Evolutionary conservation across 2,329 filamentous ascomycete genomes (phyloP).

Genomic region (Pseudogymnoascus sp.): DNA sequence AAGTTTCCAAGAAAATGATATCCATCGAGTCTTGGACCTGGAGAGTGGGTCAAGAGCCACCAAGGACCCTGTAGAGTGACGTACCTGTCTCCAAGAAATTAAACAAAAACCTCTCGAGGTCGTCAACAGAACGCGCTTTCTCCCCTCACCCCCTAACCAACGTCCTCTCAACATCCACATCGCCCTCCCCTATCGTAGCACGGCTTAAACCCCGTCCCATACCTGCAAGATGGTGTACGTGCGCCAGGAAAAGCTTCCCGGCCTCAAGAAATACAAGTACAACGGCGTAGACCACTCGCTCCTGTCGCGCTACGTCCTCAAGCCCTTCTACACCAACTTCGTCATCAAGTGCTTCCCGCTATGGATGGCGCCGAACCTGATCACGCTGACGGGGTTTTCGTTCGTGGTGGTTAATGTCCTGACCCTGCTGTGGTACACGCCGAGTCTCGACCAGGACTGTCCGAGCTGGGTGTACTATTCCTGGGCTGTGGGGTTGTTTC

Average conservation of each 20-base stretch:
- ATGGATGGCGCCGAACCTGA: conserved; percentile 84
- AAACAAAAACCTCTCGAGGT: not conserved
- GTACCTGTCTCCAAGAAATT: conserved; percentile 7
- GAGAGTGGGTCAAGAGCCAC: not conserved
- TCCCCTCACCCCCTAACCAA: not conserved
- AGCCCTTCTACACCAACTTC: conserved; percentile 93
- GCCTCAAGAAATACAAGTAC: conserved; percentile 94
- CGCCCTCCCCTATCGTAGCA: not conserved
- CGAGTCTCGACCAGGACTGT: conserved; percentile 88
- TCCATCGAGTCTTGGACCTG: not conserved
- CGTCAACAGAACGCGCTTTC: not conserved
- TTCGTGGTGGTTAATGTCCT: conserved; percentile 87
- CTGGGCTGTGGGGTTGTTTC: conserved; percentile 82
- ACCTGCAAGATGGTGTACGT: conserved; percentile 77
- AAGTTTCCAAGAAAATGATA: not conserved
- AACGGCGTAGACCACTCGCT: conserved; percentile 84
- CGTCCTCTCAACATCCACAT: not conserved
- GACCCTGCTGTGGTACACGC: conserved; percentile 92
- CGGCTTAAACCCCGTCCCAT: not conserved
- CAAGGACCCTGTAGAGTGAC: not conserved
- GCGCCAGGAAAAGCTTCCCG: conserved; percentile 79
- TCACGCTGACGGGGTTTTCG: conserved; percentile 82
- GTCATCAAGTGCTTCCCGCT: conserved; percentile 94
- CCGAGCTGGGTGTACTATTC: conserved; percentile 91
- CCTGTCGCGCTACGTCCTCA: conserved; percentile 85